phyloP scores from a whole-genome alignment of 225 moss, liverwort and hornwort species.

The Straminergon stramineum region DNA sequence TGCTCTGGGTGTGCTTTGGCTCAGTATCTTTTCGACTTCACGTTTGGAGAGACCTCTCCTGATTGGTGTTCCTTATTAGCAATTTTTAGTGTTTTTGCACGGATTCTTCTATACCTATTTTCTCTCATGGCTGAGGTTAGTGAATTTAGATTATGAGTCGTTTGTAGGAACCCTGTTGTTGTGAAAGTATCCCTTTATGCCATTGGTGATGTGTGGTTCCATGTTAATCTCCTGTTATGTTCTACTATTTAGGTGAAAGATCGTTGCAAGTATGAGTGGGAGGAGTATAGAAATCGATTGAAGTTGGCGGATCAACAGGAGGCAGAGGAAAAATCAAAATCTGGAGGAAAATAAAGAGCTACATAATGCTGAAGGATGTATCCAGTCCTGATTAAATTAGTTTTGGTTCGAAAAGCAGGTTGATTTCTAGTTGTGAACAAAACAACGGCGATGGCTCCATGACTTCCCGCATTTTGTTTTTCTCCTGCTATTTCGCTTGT shows the following conservation, averaged over 20 bases:
- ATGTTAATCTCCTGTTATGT: neutral
- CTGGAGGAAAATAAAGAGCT: neutral
- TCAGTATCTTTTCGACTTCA: neutral
- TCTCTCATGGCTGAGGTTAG: neutral
- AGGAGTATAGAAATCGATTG: slow-evolving; percentile 24
- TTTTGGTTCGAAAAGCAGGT: neutral
- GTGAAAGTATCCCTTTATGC: neutral
- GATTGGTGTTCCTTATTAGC: neutral
- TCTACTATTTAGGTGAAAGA: slow-evolving; percentile 19
- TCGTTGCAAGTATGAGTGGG: slow-evolving; percentile 47
- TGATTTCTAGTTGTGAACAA: neutral
- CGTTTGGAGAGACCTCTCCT: neutral
- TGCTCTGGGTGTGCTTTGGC: neutral
- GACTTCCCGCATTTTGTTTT: neutral
- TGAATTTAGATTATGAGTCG: neutral
- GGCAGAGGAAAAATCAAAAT: neutral
- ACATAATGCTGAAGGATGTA: neutral
- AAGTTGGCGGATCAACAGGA: slow-evolving; percentile 41
- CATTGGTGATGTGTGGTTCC: neutral
- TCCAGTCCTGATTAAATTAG: neutral
- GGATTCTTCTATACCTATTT: neutral
- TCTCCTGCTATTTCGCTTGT: neutral
- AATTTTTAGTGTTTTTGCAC: neutral
- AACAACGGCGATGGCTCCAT: neutral
- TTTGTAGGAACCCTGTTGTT: neutral